phyloP scores from a whole-genome alignment of 2,329 filamentous ascomycete genomes.

The Coniella vitis region DNA sequence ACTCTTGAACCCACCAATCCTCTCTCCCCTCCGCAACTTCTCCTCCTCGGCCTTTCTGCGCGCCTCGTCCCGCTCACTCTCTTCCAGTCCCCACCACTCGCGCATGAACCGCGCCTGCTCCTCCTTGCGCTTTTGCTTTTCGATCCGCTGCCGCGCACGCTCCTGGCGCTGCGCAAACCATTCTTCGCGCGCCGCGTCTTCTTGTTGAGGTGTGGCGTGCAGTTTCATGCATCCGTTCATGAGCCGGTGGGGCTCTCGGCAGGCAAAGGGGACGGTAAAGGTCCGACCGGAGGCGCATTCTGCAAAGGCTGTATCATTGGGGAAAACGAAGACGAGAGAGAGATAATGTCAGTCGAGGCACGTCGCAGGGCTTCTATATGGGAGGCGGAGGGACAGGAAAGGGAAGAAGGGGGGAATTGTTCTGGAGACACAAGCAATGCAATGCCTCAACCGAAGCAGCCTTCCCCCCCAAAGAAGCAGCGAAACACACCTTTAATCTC shows the following conservation, averaged over 20 bases:
- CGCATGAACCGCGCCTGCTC: conserved; percentile 60
- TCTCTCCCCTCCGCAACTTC: conserved; percentile 42
- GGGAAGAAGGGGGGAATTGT: neutral
- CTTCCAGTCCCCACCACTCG: conserved; percentile 61
- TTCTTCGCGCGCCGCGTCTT: conserved; percentile 84
- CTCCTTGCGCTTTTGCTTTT: conserved; percentile 50
- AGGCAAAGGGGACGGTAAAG: conserved; percentile 80
- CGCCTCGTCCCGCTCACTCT: conserved; percentile 43
- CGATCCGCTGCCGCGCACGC: conserved; percentile 60
- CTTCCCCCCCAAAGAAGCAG: neutral
- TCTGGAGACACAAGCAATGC: neutral
- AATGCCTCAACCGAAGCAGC: neutral
- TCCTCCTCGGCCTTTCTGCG: conserved; percentile 45
- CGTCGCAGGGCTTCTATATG: neutral
- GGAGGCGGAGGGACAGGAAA: neutral
- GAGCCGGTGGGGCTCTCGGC: conserved; percentile 66
- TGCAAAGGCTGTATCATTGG: conserved; percentile 66
- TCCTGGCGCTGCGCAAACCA: conserved; percentile 80
- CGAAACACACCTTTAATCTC: conserved; percentile 64
- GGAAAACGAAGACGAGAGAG: neutral
- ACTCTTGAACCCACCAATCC: conserved; percentile 46
- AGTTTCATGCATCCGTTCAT: conserved; percentile 95
- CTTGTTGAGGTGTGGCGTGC: conserved; percentile 75
- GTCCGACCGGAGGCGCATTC: conserved; percentile 82
- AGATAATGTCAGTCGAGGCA: neutral